Evolutionary conservation across 139 green algal species (phyloP), one percentile per base, ranked within the genome.

Genomic region (Gonium pectorale): DNA sequence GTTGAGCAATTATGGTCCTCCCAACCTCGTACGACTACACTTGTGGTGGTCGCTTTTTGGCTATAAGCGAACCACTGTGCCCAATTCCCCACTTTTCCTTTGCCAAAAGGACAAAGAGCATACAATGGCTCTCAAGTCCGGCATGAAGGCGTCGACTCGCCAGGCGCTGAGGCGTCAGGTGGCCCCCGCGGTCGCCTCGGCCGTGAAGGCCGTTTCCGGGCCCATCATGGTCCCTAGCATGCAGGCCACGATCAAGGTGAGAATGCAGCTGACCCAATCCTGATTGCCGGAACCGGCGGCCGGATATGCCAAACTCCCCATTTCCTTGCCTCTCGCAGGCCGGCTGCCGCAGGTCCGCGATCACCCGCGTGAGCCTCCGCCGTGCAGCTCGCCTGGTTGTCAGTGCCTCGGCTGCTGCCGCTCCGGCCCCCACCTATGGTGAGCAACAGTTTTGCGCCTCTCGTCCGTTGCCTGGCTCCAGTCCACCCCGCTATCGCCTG

Each of bases 231-330:
- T 29, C 29, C 9, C 8, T 40, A 51, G 22, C 41, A 8, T 46
- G 27, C 75, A 82, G 75, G 62, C 75, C 46, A 29, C 75, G 19
- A 51, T 83, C 33, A 83, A 83, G 77, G 77, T 73, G n/a, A 22
- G 77, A 40, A 35, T n/a, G n/a, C n/a, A n/a, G n/a, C n/a, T n/a
- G n/a, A n/a, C n/a, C n/a, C n/a, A n/a, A n/a, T n/a, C n/a, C n/a
- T n/a, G n/a, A n/a, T n/a, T n/a, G n/a, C n/a, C n/a, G n/a, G n/a
- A n/a, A n/a, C n/a, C 52, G 72, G 72, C 72, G 52, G 49, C 49
- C 49, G 71, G 71, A 66, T 79, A 46, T 79, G 24, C 31, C 64
- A 74, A 7, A 74, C n/a, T 26, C 35, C 1, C 29, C 40, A 41
- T 62, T 68, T 22, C 8, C 41, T 64, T 68, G 31, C 44, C 40